Percentiles rank a stretch among this genome's conserved stretches.
These are phyloP conservation scores for Exophiala lecanii-corni DNA, from an alignment of 2,329 filamentous ascomycete species.

Conservation along the genomic window DNA sequence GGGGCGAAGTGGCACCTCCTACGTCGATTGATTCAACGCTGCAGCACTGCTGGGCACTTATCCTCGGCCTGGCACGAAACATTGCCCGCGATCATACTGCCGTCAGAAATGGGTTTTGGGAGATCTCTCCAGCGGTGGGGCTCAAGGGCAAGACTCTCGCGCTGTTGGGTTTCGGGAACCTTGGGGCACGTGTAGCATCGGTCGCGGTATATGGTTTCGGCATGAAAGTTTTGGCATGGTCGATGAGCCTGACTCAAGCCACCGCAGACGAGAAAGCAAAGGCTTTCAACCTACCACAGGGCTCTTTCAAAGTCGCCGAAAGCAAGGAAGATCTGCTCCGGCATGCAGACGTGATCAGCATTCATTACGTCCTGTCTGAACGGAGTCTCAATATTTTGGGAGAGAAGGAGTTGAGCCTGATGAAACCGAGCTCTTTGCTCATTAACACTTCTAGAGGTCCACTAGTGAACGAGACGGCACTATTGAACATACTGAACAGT, in stretches of 20 bases:
- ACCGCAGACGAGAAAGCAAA: constrained; percentile 57
- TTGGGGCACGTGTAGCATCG: constrained; percentile 63
- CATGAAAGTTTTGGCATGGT: constrained; percentile 76
- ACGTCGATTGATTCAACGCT: constrained; percentile 27
- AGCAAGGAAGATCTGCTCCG: constrained; percentile 7
- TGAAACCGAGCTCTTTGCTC: constrained; percentile 62
- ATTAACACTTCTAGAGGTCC: constrained; percentile 67
- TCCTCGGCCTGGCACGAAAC: constrained; percentile 62
- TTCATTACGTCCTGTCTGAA: constrained; percentile 68
- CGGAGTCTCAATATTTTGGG: constrained; percentile 63
- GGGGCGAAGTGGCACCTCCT: constrained; percentile 33
- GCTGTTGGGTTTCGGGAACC: constrained; percentile 65
- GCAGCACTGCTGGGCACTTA: constrained; percentile 43
- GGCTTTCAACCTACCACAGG: constrained; percentile 1
- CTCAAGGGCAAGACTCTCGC: constrained; percentile 67
- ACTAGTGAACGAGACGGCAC: constrained; percentile 58
- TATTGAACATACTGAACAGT: constrained; percentile 53
- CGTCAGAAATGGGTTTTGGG: constrained; percentile 63
- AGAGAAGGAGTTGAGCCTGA: constrained; percentile 52
- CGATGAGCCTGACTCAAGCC: constrained; percentile 67
- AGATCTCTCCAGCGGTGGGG: constrained; percentile 59
- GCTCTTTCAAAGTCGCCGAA: constrained; percentile 4
- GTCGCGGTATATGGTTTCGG: constrained; percentile 67
- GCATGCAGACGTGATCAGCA: constrained; percentile 43
- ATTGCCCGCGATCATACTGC: constrained; percentile 64